These are phyloP conservation scores for Rhynchosporium agropyri DNA, from an alignment of 2,329 filamentous ascomycete genomes.

Conservation along the genomic window DNA sequence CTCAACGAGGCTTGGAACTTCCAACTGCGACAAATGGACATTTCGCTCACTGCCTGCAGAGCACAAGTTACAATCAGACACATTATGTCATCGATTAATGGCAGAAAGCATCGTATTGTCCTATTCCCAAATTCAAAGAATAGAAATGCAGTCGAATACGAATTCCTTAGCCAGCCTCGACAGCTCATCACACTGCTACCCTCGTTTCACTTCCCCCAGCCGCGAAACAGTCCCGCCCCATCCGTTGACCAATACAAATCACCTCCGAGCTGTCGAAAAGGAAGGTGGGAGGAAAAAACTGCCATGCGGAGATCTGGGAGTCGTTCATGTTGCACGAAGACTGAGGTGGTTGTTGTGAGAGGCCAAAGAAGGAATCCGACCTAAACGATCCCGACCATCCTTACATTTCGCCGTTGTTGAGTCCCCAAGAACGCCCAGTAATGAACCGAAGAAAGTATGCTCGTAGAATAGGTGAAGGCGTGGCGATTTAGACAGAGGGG, in stretches of 20 bases:
- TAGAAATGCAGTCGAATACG: constrained; percentile 27
- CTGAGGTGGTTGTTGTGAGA: constrained; percentile 11
- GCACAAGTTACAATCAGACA: too few species aligned
- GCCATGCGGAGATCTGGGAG: constrained; percentile 23
- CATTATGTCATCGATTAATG: constrained; percentile 7
- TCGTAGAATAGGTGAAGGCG: constrained; percentile 2
- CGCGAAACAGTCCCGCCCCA: background rate
- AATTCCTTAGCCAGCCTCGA: constrained; percentile 13
- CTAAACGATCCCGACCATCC: constrained; percentile 9
- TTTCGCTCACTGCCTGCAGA: too few species aligned
- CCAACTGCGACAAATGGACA: too few species aligned
- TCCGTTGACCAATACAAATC: constrained; percentile 2
- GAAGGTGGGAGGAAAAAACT: constrained; percentile 31
- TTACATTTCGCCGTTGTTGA: constrained; percentile 18
- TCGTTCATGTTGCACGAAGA: constrained; percentile 13
- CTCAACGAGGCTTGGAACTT: too few species aligned
- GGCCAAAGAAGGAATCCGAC: background rate
- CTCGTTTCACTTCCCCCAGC: background rate
- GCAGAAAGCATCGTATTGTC: constrained; percentile 39
- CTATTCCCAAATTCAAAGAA: constrained; percentile 32
- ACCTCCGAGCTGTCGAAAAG: constrained; percentile 21
- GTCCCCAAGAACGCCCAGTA: constrained; percentile 20
- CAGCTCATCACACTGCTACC: constrained; percentile 10
- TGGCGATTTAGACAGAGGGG: constrained; percentile 36
- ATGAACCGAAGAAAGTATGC: constrained; percentile 14